Percentiles rank a stretch among this genome's conserved stretches.
Conservation (phyloP, 2,329 filamentous ascomycete genomes). For the Trichoderma sp. region DNA sequence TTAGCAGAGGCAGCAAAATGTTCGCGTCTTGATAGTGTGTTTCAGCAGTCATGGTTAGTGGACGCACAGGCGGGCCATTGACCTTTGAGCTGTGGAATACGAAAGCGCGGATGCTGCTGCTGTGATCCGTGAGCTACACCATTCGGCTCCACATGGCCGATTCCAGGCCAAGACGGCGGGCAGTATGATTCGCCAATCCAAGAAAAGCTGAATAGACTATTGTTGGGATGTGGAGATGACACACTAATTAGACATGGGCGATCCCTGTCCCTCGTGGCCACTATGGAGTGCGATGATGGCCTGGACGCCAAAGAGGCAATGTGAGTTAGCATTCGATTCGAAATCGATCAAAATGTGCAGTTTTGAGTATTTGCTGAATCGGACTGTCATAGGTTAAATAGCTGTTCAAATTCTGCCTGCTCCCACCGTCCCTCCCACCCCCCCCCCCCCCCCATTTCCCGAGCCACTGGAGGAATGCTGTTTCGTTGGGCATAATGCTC, state of each 20-base stretch:
- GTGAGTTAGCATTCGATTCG: neutral
- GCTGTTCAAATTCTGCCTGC: neutral
- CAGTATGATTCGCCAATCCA: neutral
- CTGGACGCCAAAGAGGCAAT: neutral
- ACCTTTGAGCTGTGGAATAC: neutral
- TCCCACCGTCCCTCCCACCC: neutral
- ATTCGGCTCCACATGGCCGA: neutral
- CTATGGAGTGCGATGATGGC: neutral
- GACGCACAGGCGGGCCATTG: neutral
- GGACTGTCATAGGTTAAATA: slow-evolving; percentile 1
- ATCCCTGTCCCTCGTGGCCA: slow-evolving; percentile 12
- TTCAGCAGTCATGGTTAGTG: slow-evolving; percentile 5
- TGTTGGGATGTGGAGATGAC: neutral
- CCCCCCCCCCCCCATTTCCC: neutral
- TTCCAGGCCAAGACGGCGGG: neutral
- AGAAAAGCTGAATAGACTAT: slow-evolving; percentile 14
- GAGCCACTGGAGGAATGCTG: neutral
- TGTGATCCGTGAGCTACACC: neutral
- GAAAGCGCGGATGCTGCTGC: neutral
- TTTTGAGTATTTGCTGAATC: neutral
- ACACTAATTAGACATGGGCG: neutral
- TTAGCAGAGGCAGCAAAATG: neutral
- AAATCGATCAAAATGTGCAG: neutral
- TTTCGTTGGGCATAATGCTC: neutral
- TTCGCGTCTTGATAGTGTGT: slow-evolving; percentile 9